These are phyloP conservation scores for Rhazya stricta DNA, from an alignment of 257 asterid species.

Conservation along the genomic window DNA sequence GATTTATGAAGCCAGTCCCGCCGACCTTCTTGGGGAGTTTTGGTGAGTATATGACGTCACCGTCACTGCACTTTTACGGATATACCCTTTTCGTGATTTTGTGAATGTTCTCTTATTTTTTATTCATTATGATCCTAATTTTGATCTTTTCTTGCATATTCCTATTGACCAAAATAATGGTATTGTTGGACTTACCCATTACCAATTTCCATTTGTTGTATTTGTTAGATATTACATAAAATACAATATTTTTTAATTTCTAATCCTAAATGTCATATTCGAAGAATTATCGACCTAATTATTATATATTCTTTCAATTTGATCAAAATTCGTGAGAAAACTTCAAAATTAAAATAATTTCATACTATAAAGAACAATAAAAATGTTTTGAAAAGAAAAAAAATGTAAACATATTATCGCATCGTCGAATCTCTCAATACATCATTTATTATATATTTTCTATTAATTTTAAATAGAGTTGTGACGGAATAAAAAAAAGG, in stretches of 20 bases:
- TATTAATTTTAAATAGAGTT: too few species aligned
- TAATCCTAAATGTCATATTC: too few species aligned
- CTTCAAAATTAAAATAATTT: too few species aligned
- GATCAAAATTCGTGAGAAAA: too few species aligned
- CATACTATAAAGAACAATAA: too few species aligned
- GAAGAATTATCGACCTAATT: too few species aligned
- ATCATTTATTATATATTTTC: too few species aligned
- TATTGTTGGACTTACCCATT: neutral
- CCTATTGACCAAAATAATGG: conserved; percentile 15
- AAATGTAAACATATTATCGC: too few species aligned
- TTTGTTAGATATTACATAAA: neutral
- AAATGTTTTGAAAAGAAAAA: too few species aligned
- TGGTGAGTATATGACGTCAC: conserved; percentile 4
- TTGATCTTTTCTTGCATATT: neutral
- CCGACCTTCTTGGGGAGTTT: conserved; percentile 3
- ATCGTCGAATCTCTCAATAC: too few species aligned
- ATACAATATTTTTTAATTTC: too few species aligned
- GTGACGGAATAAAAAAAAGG: neutral
- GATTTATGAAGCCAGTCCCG: conserved; percentile 7
- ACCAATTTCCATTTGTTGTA: neutral
- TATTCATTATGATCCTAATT: neutral
- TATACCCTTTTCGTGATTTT: conserved; percentile 9
- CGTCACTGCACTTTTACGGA: conserved; percentile 7
- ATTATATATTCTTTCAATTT: too few species aligned
- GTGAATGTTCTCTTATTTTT: neutral